phyloP scores from a whole-genome alignment of 2,329 filamentous ascomycete species.

The Fusarium kyushuense region DNA sequence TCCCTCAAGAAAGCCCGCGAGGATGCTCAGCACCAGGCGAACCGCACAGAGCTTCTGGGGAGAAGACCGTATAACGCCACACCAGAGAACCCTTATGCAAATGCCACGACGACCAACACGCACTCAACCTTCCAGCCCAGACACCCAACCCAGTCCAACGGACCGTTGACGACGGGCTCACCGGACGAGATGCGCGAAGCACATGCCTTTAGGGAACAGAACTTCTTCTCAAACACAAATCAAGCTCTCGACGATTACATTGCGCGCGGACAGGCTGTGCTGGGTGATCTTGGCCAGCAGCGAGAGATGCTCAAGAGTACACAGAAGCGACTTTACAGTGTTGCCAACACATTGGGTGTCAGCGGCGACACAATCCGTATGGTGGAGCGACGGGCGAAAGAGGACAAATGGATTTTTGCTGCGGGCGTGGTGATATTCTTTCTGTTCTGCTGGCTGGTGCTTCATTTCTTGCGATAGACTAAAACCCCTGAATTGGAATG shows the following conservation, averaged over 20 bases:
- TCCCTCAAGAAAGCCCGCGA: constrained; percentile 81
- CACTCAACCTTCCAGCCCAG: constrained; percentile 56
- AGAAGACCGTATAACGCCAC: constrained; percentile 82
- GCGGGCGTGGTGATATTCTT: constrained; percentile 88
- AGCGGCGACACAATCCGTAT: constrained; percentile 97
- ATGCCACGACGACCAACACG: constrained; percentile 56
- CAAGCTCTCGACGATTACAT: constrained; percentile 93
- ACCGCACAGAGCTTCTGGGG: constrained; percentile 85
- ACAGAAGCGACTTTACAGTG: constrained; percentile 88
- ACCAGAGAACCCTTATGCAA: constrained; percentile 93
- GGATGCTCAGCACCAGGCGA: constrained; percentile 73
- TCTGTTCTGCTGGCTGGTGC: constrained; percentile 88
- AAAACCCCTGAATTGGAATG: neutral
- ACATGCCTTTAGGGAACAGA: constrained; percentile 89
- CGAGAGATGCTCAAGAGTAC: constrained; percentile 95
- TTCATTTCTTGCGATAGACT: constrained; percentile 78
- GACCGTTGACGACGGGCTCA: constrained; percentile 56
- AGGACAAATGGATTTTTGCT: constrained; percentile 99
- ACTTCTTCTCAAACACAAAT: constrained; percentile 85
- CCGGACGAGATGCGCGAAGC: constrained; percentile 78
- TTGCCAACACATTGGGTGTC: constrained; percentile 92
- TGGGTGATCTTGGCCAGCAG: constrained; percentile 89
- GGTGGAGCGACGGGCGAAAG: constrained; percentile 89
- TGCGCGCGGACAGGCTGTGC: constrained; percentile 87
- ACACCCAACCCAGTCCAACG: constrained; percentile 56